A percentile compares a stretch with the other conserved stretches of the same genome.
These are phyloP conservation scores for Colletotrichum noveboracense DNA, from an alignment of 2,329 filamentous ascomycete species.

Conservation along the genomic window DNA sequence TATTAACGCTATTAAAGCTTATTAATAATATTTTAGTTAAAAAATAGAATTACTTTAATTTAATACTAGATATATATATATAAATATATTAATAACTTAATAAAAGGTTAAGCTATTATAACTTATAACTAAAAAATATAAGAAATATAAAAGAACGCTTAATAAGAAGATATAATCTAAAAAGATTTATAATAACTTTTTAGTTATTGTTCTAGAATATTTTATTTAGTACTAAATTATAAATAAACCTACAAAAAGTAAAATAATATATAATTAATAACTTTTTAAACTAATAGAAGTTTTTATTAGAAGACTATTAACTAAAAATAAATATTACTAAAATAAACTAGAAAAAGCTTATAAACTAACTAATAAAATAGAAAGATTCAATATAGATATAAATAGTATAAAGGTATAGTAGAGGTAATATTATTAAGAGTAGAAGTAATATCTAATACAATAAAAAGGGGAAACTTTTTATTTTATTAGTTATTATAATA, in stretches of 20 bases:
- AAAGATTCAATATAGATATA: background rate
- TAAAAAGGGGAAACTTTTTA: too few species aligned
- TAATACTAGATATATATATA: background rate
- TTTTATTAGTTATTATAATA: too few species aligned
- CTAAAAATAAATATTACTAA: background rate
- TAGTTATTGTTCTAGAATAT: slow-evolving; percentile 16
- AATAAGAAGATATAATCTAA: background rate
- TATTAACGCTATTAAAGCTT: background rate
- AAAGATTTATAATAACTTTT: background rate
- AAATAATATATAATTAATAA: background rate
- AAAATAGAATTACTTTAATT: background rate
- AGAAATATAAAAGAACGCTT: fast-evolving
- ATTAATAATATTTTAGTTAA: background rate
- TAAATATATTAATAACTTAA: background rate
- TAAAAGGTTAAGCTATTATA: background rate
- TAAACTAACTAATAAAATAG: background rate
- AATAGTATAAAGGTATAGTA: too few species aligned
- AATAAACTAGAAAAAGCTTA: background rate
- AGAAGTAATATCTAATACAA: too few species aligned
- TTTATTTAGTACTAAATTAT: slow-evolving; percentile 10
- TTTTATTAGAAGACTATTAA: too few species aligned
- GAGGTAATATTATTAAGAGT: too few species aligned
- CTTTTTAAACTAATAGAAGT: background rate
- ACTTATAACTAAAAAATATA: background rate
- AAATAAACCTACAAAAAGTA: background rate